phyloP scores from a whole-genome alignment of 1,284 basidiomycete genomes.

The Cystobasidium sp. region DNA sequence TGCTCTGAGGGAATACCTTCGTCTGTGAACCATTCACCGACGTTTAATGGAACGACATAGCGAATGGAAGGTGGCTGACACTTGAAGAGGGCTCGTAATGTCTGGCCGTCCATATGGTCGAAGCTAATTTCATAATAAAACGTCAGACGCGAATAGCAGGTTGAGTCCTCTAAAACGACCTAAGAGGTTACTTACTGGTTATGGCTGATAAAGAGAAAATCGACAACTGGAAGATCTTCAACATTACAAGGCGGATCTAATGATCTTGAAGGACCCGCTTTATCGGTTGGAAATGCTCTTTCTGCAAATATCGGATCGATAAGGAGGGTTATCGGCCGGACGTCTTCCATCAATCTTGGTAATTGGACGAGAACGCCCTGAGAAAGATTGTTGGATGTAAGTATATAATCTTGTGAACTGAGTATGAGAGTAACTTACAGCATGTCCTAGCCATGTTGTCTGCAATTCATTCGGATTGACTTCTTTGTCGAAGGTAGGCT shows the following conservation, averaged over 20 bases:
- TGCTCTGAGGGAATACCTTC: constrained; percentile 48
- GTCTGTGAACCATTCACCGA: constrained; percentile 51
- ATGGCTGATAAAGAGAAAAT: constrained; percentile 54
- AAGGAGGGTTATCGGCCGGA: constrained; percentile 46
- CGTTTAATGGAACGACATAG: constrained; percentile 54
- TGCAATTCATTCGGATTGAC: constrained; percentile 11
- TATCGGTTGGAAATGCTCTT: constrained; percentile 50
- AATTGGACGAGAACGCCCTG: constrained; percentile 43
- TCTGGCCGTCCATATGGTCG: constrained; percentile 52
- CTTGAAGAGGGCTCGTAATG: constrained; percentile 45
- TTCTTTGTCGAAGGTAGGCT: constrained; percentile 14
- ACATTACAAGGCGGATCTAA: constrained; percentile 49
- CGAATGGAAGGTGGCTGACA: constrained; percentile 46
- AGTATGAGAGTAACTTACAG: constrained; percentile 5
- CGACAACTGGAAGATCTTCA: constrained; percentile 52
- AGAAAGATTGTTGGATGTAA: not conserved
- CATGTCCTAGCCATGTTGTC: constrained; percentile 41
- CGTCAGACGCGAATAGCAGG: not conserved
- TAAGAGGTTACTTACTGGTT: constrained; percentile 51
- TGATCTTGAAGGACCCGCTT: constrained; percentile 50
- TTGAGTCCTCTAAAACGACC: too few species aligned
- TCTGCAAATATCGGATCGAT: constrained; percentile 54
- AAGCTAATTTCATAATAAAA: constrained; percentile 47
- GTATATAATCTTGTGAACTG: not conserved
- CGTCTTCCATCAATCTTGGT: constrained; percentile 21